Conservation (phyloP, 2,329 filamentous ascomycete species). For the Lachnellula arida region DNA sequence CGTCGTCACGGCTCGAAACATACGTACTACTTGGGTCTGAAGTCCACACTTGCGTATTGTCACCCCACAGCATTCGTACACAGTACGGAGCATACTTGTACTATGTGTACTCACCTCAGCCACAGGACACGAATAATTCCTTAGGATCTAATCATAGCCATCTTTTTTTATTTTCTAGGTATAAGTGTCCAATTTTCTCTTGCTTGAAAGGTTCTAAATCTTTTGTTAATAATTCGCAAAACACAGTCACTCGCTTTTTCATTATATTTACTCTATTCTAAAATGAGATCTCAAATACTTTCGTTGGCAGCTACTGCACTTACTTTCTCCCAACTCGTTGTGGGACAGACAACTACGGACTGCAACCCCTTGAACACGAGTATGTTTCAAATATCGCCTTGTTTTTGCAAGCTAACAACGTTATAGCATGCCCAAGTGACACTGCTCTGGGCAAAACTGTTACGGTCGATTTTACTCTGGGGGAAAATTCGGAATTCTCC, state of each 20-base stretch:
- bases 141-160: neutral
- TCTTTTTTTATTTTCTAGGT: neutral
- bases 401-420: constrained; percentile 2
- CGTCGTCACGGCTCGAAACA: neutral
- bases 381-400: constrained; percentile 10
- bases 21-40: neutral
- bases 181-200: neutral
- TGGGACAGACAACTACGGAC: constrained; percentile 68
- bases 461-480: constrained; percentile 56
- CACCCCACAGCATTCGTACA: constrained; percentile 7
- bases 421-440: constrained; percentile 57
- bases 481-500: constrained; percentile 52
- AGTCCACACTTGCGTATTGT: neutral
- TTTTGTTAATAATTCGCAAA: neutral
- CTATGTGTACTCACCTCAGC: neutral
- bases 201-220: neutral
- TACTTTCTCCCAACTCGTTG: constrained; percentile 36
- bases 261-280: neutral
- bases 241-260: neutral
- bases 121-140: neutral
- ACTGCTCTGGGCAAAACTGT: constrained; percentile 63
- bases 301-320: constrained; percentile 9
- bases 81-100: no score
- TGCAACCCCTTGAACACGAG: constrained; percentile 66
- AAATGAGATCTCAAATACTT: constrained; percentile 10